A percentile compares a stretch with the other conserved stretches of the same genome.
Evolutionary conservation across 768 basidiomycete genomes (phyloP).

Genomic region (Pleurotus sapidus): DNA sequence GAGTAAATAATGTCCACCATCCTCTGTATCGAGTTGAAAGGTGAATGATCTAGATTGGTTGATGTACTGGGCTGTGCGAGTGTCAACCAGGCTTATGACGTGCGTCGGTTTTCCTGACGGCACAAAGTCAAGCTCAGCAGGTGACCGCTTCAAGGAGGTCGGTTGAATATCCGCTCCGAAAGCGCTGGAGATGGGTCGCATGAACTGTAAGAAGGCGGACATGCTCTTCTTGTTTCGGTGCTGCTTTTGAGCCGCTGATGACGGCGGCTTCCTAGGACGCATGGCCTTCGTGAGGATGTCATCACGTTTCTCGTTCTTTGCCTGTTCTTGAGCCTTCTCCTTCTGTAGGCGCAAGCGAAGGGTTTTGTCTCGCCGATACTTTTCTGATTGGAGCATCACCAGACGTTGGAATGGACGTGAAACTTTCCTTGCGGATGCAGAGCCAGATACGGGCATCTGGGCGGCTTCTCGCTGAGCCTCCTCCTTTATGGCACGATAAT

Average conservation of each 20-base stretch:
- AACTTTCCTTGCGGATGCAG: slow-evolving; percentile 48
- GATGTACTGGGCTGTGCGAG: slow-evolving; percentile 65
- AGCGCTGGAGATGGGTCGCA: slow-evolving; percentile 87
- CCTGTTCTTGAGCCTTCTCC: slow-evolving; percentile 76
- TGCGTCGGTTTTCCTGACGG: slow-evolving; percentile 73
- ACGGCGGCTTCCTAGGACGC: slow-evolving; percentile 44
- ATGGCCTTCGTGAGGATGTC: slow-evolving; percentile 76
- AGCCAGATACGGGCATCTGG: slow-evolving; percentile 37
- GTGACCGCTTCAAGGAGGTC: slow-evolving; percentile 50
- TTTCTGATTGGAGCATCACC: slow-evolving; percentile 70
- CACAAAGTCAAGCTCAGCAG: slow-evolving; percentile 73
- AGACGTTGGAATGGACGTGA: slow-evolving; percentile 67
- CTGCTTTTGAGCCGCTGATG: slow-evolving; percentile 56
- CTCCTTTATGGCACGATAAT: slow-evolving; percentile 71
- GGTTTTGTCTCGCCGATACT: slow-evolving; percentile 73
- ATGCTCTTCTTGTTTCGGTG: slow-evolving; percentile 89
- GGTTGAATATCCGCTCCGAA: slow-evolving; percentile 64
- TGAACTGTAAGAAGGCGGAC: slow-evolving; percentile 80
- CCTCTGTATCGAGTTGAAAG: slow-evolving; percentile 83
- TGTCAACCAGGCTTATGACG: slow-evolving; percentile 72
- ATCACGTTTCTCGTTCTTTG: slow-evolving; percentile 68
- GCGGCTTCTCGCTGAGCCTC: slow-evolving; percentile 67
- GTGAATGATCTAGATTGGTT: slow-evolving; percentile 82
- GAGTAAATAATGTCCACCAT: slow-evolving; percentile 79
- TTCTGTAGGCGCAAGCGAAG: slow-evolving; percentile 67